Evolutionary conservation across 2,329 filamentous ascomycete genomes (phyloP), one percentile per base, ranked within the genome.

Genomic region (Alternaria arbusti): DNA sequence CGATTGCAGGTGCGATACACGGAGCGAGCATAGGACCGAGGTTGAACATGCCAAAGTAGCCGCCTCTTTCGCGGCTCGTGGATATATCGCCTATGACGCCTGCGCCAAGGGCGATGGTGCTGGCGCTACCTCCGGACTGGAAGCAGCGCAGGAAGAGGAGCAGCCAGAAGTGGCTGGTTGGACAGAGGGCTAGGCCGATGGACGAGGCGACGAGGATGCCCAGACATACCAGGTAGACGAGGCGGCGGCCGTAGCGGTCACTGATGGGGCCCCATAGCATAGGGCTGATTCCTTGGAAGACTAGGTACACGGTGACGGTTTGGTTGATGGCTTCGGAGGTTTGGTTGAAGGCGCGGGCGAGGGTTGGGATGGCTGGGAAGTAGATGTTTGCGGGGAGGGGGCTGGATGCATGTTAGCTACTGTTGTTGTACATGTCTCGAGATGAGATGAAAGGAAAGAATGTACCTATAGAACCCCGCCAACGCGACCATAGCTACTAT

Each of bases 41-140:
- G 85, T 86, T 20, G 90, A 87, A 63, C 89, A 86, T 54, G 88
- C 91, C 82, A 73, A 94, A 90, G 73, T 91, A 94, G 59, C 85
- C 87, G 3, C 92, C 92, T 69, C 92, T 83, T 76, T 95, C 90
- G 0, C 87, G 85, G 49, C 86, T 88, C 0, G 90, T 88, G 0
- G 89, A 85, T 6, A 94, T 85, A 70, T 96, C 92, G 1, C 90
- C 89, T 13, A 94, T 86, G 2, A 93, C 88, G 2, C 89, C 92
- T 64, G 86, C 90, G 0, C 87, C 88, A 1, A 96, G 82, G 0
- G 91, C 74, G 28, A 83, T 82, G 4, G 80, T 82, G 23, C 78
- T 77, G 5, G 77, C 78, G 49, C 78, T 79, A 1, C 82, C 82
- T 59, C 76, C 69, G 64, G 79, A 78, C 61, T 83, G 78, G 54